Evolutionary conservation across 306 rosid species (phyloP), one percentile per base, ranked within the genome.

Genomic region (Canavalia gladiata): DNA sequence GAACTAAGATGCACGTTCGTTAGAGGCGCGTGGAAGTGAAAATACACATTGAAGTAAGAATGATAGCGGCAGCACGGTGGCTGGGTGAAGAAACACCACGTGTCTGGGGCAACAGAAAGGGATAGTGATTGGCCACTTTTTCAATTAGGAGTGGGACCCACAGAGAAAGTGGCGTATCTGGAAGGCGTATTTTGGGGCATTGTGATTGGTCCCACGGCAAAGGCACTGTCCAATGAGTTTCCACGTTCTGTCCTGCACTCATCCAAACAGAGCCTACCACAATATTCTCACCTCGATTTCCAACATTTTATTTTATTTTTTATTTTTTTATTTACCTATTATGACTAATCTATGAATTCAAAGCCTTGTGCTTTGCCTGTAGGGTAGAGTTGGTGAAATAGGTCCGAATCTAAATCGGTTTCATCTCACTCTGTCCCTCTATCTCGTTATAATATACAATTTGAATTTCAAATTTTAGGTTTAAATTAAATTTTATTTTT

Each of bases 51-150:
- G 12, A 7, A 1, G 2, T 46, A 39, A 3, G 2, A 83, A 79
- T 76, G 91, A 81, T 84, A 82, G 76, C 84, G 35, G 73, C 4
- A 68, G 84, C 74, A 63, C 74, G 82, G 85, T 81, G 89, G 83
- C 78, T 71, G 54, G 72, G 68, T 50, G 31, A 77, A 47, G 29
- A 64, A 1, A 28, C 88, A 55, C 85, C 91, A 88, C 91, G 89
- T 88, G 91, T 84, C 83, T 51, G 74, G 81, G 81, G 81, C 82
- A 69, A 55, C 76, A 83, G 80, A 1, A 10, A 3, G 0, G 30
- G 29, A 1, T 11, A 1, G 7, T 64, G 75, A 88, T 90, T 87
- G 87, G 88, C 1, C 13, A 34, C 30, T 37, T 80, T 58, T 79
- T 51, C 1, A 74, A 65, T 58, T 45, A 4, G 0, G 43, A 11